Conservation (phyloP, 2,329 filamentous ascomycete species). For the Aspergillus sp. region DNA sequence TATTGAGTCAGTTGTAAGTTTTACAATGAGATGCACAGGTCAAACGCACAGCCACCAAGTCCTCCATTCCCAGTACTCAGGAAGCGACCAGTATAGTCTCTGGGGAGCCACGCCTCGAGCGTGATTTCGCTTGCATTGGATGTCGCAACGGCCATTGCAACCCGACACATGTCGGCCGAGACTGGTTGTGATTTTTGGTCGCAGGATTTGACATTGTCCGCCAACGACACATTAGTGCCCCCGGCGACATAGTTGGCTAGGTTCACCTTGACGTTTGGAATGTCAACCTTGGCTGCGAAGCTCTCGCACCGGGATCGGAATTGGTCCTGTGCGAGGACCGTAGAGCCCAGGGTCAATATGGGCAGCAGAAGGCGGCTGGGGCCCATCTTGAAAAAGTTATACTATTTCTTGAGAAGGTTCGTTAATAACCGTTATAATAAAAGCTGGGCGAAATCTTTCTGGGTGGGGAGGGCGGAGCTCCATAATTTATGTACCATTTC, state of each 20-base stretch:
- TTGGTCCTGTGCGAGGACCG: constrained; percentile 22
- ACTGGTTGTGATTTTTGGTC: constrained; percentile 33
- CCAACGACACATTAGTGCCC: constrained; percentile 39
- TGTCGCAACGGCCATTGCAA: constrained; percentile 44
- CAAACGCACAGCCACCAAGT: constrained; percentile 45
- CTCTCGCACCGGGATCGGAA: constrained; percentile 27
- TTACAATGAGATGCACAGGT: neutral
- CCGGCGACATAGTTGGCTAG: constrained; percentile 35
- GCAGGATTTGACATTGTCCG: constrained; percentile 40
- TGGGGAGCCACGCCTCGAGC: constrained; percentile 51
- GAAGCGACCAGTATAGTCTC: constrained; percentile 48
- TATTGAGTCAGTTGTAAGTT: neutral
- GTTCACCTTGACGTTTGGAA: constrained; percentile 33
- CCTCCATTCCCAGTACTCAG: constrained; percentile 53
- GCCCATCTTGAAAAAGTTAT: constrained; percentile 10
- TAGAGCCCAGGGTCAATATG: constrained; percentile 21
- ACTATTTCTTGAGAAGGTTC: neutral
- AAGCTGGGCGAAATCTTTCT: neutral
- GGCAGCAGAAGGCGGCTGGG: constrained; percentile 13
- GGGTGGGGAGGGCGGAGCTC: neutral
- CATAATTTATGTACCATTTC: neutral
- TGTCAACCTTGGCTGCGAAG: constrained; percentile 26
- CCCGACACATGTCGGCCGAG: constrained; percentile 38
- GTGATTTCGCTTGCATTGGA: constrained; percentile 47
- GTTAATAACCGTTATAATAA: neutral